Percentiles rank a stretch among this genome's conserved stretches.
Evolutionary conservation across 2,329 filamentous ascomycete species (phyloP).

Genomic region (Xylariales sp.): DNA sequence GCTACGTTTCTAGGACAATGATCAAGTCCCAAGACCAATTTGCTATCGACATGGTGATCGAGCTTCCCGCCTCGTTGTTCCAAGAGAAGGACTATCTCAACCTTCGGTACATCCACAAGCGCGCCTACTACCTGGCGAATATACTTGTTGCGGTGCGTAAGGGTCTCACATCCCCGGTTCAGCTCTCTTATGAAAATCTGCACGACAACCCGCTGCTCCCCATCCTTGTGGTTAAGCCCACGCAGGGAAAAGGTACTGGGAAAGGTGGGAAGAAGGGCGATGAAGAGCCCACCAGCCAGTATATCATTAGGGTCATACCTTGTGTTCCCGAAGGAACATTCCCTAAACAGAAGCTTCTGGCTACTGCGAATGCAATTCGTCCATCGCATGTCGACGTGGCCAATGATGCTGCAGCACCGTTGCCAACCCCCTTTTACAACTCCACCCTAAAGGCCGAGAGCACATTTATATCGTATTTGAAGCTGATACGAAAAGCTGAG

Average conservation of each 20-base stretch:
- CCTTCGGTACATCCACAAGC: constrained; percentile 89
- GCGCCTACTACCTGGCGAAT: constrained; percentile 85
- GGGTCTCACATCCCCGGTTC: constrained; percentile 47
- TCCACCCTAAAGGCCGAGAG: constrained; percentile 76
- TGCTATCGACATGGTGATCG: constrained; percentile 77
- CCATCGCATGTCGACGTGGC: constrained; percentile 43
- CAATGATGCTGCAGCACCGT: constrained; percentile 27
- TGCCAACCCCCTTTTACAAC: constrained; percentile 87
- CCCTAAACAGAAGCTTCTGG: constrained; percentile 63
- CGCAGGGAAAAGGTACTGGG: too few relatives aligned
- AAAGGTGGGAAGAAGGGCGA: constrained; percentile 17
- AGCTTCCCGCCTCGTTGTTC: constrained; percentile 76
- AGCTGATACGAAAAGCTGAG: constrained; percentile 65
- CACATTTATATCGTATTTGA: constrained; percentile 69
- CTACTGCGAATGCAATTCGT: constrained; percentile 67
- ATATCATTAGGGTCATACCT: constrained; percentile 71
- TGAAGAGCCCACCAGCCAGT: constrained; percentile 26
- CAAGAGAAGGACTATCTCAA: constrained; percentile 95
- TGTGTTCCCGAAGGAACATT: constrained; percentile 68
- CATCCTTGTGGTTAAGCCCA: constrained; percentile 47
- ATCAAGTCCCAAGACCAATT: constrained; percentile 55
- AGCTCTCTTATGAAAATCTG: constrained; percentile 60
- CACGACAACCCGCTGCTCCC: constrained; percentile 76
- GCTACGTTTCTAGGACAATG: constrained; percentile 75
- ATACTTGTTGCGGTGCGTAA: constrained; percentile 67